These are phyloP conservation scores for Pestalotiopsis sp. DNA, from an alignment of 2,329 filamentous ascomycete genomes.

Conservation along the genomic window DNA sequence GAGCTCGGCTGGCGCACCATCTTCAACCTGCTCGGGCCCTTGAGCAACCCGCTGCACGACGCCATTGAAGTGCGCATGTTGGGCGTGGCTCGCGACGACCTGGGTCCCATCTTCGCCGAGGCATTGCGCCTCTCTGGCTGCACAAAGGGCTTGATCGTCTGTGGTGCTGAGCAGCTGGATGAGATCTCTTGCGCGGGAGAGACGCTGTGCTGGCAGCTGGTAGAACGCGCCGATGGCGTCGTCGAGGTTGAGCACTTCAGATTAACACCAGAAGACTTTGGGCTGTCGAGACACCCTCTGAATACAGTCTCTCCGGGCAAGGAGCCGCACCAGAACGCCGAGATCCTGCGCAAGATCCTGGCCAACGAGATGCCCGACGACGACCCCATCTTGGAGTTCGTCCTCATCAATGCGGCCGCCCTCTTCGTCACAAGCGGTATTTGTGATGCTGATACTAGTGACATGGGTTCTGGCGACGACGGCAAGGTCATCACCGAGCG, in stretches of 20 bases:
- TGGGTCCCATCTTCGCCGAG: slow-evolving; percentile 88
- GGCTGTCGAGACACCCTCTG: slow-evolving; percentile 74
- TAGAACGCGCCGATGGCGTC: slow-evolving; percentile 44
- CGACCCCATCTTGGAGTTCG: slow-evolving; percentile 88
- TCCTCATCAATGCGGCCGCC: slow-evolving; percentile 90
- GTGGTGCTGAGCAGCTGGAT: slow-evolving; percentile 92
- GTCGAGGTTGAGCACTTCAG: slow-evolving; percentile 75
- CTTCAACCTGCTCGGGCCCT: slow-evolving; percentile 93
- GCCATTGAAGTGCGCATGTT: slow-evolving; percentile 86
- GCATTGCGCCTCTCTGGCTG: slow-evolving; percentile 77
- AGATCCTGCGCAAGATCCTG: slow-evolving; percentile 78
- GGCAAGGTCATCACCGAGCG: slow-evolving; percentile 79
- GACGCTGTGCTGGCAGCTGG: slow-evolving; percentile 87
- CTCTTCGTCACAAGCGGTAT: slow-evolving; percentile 84
- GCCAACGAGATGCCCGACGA: slow-evolving; percentile 72
- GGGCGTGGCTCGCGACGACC: slow-evolving; percentile 86
- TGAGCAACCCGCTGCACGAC: slow-evolving; percentile 88
- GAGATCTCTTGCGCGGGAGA: slow-evolving; percentile 90
- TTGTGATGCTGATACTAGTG: slow-evolving; percentile 79
- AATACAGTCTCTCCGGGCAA: slow-evolving; percentile 81
- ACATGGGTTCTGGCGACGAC: slow-evolving; percentile 80
- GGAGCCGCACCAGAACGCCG: slow-evolving; percentile 83
- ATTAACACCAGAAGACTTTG: slow-evolving; percentile 84
- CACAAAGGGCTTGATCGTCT: slow-evolving; percentile 86
- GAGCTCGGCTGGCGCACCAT: slow-evolving; percentile 94